A percentile compares a stretch with the other conserved stretches of the same genome.
phyloP scores from a whole-genome alignment of 129 eudicot species.

The Ambrosia artemisiifolia region DNA sequence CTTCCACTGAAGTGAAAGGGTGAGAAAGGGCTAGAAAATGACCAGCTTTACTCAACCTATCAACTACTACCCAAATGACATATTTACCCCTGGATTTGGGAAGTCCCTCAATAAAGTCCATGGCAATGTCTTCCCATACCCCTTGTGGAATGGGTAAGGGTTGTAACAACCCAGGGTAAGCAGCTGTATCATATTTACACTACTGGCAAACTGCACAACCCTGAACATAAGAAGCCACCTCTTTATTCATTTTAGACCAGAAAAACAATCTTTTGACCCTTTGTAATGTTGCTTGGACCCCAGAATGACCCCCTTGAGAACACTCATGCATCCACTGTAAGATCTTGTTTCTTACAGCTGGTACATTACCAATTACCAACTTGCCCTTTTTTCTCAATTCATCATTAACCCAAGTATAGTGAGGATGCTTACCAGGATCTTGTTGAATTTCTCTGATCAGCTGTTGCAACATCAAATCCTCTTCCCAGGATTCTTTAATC shows the following conservation, averaged over 20 bases:
- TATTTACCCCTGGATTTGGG: not conserved
- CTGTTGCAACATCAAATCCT: too few relatives aligned
- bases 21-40: not conserved
- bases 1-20: not conserved
- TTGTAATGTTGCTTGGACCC: not conserved
- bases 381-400: not conserved
- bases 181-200: not conserved
- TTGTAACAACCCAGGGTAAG: not conserved
- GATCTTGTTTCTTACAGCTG: not conserved
- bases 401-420: too few relatives aligned
- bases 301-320: conserved; percentile 18
- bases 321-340: not conserved
- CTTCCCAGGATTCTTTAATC: too few relatives aligned
- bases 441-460: too few relatives aligned
- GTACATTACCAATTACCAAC: not conserved
- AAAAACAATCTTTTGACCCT: not conserved
- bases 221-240: not conserved
- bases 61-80: not conserved
- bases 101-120: conserved; percentile 21
- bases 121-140: conserved; percentile 7
- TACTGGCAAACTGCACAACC: not conserved
- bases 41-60: not conserved
- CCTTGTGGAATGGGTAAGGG: conserved; percentile 1
- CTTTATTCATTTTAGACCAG: not conserved
- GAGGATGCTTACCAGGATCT: too few relatives aligned